Conservation (phyloP, 108 stramenopile genomes). For the Pseudonitzschia delicatissima region DNA sequence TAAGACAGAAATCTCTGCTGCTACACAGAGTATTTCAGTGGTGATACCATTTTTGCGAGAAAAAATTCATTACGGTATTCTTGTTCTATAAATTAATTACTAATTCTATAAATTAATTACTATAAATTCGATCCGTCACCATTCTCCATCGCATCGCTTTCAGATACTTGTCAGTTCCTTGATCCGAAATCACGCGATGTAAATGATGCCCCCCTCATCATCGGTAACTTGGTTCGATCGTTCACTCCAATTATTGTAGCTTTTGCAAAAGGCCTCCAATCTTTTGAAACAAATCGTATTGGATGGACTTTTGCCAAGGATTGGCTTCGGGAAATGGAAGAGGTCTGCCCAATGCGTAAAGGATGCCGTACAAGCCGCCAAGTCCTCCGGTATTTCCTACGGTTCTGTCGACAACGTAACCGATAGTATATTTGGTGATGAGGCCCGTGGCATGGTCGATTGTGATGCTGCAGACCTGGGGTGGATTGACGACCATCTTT, state of each 20-base stretch:
- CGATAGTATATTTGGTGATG: conserved; percentile 60
- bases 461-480: conserved; percentile 33
- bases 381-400: conserved; percentile 82
- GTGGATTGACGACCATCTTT: conserved; percentile 26
- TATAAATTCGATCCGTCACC: too few relatives aligned
- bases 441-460: conserved; percentile 43
- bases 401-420: conserved; percentile 63
- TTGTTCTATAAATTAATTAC: too few relatives aligned
- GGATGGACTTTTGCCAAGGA: conserved; percentile 57
- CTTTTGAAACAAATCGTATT: conserved; percentile 29
- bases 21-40: too few relatives aligned
- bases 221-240: too few relatives aligned
- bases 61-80: too few relatives aligned
- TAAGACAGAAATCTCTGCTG: too few relatives aligned
- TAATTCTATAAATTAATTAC: too few relatives aligned
- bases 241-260: not conserved
- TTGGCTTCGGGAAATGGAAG: conserved; percentile 66
- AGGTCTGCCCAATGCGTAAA: conserved; percentile 70
- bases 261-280: conserved; percentile 10
- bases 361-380: conserved; percentile 71
- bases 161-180: too few relatives aligned
- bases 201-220: too few relatives aligned
- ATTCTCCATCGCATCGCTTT: too few relatives aligned
- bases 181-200: too few relatives aligned
- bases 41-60: too few relatives aligned